These are phyloP conservation scores for Parathielavia appendiculata DNA, from an alignment of 495 filamentous ascomycete species.

Conservation along the genomic window DNA sequence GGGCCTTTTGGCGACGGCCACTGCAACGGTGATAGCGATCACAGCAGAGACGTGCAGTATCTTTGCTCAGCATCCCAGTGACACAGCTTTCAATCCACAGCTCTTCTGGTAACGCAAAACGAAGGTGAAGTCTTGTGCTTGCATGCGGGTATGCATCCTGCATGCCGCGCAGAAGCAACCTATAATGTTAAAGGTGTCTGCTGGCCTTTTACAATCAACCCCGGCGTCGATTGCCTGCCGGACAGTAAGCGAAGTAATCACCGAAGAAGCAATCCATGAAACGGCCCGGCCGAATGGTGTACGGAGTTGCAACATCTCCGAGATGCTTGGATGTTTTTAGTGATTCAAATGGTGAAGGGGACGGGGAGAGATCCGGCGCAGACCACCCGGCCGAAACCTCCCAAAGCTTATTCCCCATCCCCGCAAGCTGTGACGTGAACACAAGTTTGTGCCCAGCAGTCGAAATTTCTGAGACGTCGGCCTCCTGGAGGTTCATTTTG, in stretches of 20 bases:
- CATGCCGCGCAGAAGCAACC: constrained; percentile 1
- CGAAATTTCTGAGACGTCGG: background rate
- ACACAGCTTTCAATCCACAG: background rate
- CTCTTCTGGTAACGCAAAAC: background rate
- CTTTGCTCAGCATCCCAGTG: background rate
- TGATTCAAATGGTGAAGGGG: background rate
- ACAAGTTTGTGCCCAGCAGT: background rate
- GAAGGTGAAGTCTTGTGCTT: background rate
- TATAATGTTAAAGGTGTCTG: background rate
- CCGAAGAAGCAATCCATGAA: background rate
- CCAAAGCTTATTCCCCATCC: background rate
- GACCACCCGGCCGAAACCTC: background rate
- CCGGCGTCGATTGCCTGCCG: background rate
- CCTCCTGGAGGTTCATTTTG: background rate
- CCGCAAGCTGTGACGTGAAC: too few relatives aligned
- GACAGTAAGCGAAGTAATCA: background rate
- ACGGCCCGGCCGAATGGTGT: background rate
- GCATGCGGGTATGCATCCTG: constrained; percentile 1
- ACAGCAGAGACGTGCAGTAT: background rate
- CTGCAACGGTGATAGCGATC: constrained; percentile 9
- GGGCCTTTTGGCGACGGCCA: background rate
- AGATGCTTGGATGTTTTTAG: background rate
- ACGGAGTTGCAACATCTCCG: too few relatives aligned
- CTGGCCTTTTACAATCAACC: background rate
- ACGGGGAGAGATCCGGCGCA: background rate